A percentile compares a stretch with the other conserved stretches of the same genome.
These are phyloP conservation scores for Eucalyptus pauciflora DNA, from an alignment of 345 rosid species.

Conservation along the genomic window DNA sequence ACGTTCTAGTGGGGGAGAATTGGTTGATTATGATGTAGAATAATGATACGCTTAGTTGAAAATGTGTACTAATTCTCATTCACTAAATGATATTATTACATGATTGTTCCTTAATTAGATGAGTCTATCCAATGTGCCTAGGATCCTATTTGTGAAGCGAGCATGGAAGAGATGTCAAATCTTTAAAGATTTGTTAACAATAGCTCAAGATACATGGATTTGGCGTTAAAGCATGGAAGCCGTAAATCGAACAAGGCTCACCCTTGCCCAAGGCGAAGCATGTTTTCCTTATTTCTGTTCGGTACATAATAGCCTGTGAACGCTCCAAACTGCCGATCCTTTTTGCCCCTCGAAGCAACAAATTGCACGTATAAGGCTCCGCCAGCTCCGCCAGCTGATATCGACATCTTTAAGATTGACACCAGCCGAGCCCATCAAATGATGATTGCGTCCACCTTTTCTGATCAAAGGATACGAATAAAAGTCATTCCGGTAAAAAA, in stretches of 20 bases:
- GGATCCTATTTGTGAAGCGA: neutral
- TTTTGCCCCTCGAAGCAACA: neutral
- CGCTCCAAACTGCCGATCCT: neutral
- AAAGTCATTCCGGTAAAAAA: too few species aligned
- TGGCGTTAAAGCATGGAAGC: neutral
- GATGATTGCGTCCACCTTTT: neutral
- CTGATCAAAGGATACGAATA: neutral
- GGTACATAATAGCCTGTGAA: neutral
- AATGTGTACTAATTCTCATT: fast-evolving
- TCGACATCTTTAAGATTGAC: neutral
- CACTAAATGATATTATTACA: neutral
- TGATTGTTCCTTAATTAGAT: neutral
- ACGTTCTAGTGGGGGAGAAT: neutral
- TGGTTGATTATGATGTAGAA: neutral
- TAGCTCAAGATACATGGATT: neutral
- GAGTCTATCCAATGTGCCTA: neutral
- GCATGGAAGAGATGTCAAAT: neutral
- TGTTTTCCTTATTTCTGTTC: neutral
- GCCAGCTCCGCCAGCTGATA: neutral
- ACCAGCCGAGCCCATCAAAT: neutral
- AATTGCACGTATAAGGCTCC: neutral
- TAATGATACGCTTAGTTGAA: neutral
- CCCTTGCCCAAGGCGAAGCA: neutral
- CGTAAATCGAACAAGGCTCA: neutral
- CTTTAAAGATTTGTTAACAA: neutral